phyloP scores from a whole-genome alignment of 2,329 filamentous ascomycete genomes.

The Colletotrichum agaves region DNA sequence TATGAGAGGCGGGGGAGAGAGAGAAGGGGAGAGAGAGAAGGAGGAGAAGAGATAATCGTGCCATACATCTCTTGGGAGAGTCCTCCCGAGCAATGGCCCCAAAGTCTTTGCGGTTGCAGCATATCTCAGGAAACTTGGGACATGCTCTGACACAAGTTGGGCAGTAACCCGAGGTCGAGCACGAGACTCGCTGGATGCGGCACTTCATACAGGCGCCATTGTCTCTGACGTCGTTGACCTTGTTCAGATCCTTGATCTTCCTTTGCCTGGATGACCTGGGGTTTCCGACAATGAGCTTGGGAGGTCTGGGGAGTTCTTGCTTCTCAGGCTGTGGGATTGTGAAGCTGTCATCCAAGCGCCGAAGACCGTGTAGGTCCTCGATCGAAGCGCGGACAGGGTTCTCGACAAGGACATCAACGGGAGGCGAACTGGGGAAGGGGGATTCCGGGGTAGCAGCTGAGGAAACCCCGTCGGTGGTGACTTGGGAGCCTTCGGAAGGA shows the following conservation, averaged over 20 bases:
- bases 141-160: conserved; percentile 8
- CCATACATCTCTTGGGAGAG: conserved; percentile 11
- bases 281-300: conserved; percentile 8
- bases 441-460: background rate
- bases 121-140: background rate
- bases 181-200: conserved; percentile 16
- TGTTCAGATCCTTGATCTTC: conserved; percentile 10
- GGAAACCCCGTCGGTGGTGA: background rate
- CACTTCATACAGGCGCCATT: conserved; percentile 24
- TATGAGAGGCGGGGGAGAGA: background rate
- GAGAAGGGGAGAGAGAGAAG: background rate
- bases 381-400: background rate
- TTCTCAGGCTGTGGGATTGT: background rate
- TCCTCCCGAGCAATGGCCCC: background rate
- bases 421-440: background rate
- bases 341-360: background rate
- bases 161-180: conserved; percentile 1
- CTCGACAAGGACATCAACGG: background rate
- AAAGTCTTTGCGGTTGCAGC: conserved; percentile 20
- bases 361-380: background rate
- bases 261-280: conserved; percentile 3
- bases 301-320: conserved; percentile 10
- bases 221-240: conserved; percentile 16
- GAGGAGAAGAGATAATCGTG: background rate
- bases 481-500: background rate